These are phyloP conservation scores for Lepiota brunneoincarnata DNA, from an alignment of 768 basidiomycete species.

Conservation along the genomic window DNA sequence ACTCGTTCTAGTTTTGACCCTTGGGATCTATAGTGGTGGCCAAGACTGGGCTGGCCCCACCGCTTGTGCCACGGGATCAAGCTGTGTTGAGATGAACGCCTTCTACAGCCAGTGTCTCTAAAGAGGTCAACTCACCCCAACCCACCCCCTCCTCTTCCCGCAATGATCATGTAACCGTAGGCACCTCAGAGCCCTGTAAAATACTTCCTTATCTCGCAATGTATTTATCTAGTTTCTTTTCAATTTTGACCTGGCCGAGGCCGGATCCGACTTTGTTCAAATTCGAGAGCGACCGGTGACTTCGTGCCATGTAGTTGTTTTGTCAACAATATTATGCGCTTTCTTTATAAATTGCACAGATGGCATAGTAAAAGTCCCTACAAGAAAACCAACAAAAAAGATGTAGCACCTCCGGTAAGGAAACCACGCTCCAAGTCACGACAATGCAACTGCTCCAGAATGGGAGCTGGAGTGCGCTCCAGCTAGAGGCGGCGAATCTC, in stretches of 20 bases:
- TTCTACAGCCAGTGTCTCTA: constrained; percentile 31
- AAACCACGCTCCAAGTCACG: constrained; percentile 9
- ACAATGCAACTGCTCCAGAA: not conserved
- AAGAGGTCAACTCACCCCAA: no score
- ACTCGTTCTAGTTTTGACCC: not conserved
- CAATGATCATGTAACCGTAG: no score
- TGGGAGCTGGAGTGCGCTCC: constrained; percentile 12
- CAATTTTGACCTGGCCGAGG: not conserved
- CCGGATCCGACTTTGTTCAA: not conserved
- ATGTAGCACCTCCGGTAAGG: constrained; percentile 10
- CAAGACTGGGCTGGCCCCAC: constrained; percentile 29
- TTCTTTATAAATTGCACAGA: not conserved
- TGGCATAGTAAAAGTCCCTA: not conserved
- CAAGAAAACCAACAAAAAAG: not conserved
- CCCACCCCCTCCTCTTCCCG: not conserved
- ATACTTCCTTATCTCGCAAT: no score
- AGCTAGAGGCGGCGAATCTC: not conserved
- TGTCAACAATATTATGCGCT: no score
- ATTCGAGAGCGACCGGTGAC: not conserved
- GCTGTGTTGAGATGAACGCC: constrained; percentile 24
- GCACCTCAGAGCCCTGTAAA: no score
- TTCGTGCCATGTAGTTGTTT: not conserved
- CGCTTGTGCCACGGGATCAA: constrained; percentile 25
- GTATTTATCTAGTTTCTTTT: not conserved
- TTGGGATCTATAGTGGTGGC: constrained; percentile 21